A percentile compares a stretch with the other conserved stretches of the same genome.
Evolutionary conservation across 192 early-diverging fungal species (phyloP).

Genomic region (Spizellomyces sp.): DNA sequence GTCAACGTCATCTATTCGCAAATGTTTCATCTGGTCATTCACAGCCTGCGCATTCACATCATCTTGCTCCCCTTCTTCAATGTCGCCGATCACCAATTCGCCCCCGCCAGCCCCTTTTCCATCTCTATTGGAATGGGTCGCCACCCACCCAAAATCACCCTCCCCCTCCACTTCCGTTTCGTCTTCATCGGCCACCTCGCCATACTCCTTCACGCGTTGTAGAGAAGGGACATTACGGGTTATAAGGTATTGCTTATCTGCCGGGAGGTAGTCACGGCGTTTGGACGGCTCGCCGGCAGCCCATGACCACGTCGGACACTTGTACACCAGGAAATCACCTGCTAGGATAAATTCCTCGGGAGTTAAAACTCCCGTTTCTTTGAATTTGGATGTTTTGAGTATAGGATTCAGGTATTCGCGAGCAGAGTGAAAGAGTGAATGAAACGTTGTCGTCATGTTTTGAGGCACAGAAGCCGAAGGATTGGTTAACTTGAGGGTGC

Average conservation of each 20-base stretch:
- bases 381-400: constrained; percentile 92
- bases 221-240: constrained; percentile 95
- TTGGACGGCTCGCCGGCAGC: constrained; percentile 70
- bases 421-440: constrained; percentile 51
- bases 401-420: constrained; percentile 94
- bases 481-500: too few species aligned
- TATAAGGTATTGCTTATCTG: constrained; percentile 92
- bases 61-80: constrained; percentile 70
- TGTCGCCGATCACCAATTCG: constrained; percentile 48
- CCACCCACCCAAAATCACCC: constrained; percentile 80
- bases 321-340: constrained; percentile 96
- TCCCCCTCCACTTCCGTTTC: constrained; percentile 49
- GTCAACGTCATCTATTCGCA: not conserved
- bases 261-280: constrained; percentile 56
- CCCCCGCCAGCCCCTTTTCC: not conserved
- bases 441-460: constrained; percentile 22
- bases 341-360: constrained; percentile 97
- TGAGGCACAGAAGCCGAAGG: not conserved
- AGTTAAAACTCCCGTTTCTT: constrained; percentile 92
- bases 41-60: constrained; percentile 37
- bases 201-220: constrained; percentile 79
- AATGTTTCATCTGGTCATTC: not conserved
- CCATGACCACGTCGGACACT: constrained; percentile 99
- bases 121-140: constrained; percentile 67
- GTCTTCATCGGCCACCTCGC: constrained; percentile 15